These are phyloP conservation scores for Omphalea diandra DNA, from an alignment of 441 rosid genomes.

Conservation along the genomic window DNA sequence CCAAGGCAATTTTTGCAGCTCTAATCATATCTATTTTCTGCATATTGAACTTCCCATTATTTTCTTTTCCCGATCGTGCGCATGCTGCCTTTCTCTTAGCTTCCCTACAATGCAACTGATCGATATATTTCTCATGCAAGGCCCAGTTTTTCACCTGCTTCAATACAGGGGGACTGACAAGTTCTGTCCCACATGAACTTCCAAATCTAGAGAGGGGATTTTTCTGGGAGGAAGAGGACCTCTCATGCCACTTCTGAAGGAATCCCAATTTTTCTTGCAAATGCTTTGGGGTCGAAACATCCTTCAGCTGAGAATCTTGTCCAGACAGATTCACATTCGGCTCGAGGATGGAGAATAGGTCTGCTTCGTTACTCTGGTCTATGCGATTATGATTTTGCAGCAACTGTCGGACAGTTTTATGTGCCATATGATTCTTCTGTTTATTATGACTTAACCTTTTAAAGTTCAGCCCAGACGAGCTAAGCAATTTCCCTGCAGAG, in stretches of 20 bases:
- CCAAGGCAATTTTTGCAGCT: constrained; percentile 58
- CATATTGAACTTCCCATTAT: constrained; percentile 20
- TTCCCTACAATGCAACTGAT: constrained; percentile 76
- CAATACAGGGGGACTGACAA: constrained; percentile 70
- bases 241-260: constrained; percentile 40
- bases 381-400: constrained; percentile 48
- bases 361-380: constrained; percentile 50
- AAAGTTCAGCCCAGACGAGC: constrained; percentile 26
- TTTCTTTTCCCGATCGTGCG: constrained; percentile 42
- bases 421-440: constrained; percentile 39
- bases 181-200: constrained; percentile 21
- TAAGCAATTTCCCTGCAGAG: constrained; percentile 58
- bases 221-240: constrained; percentile 39
- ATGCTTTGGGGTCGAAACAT: constrained; percentile 48
- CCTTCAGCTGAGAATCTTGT: constrained; percentile 23
- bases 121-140: constrained; percentile 86
- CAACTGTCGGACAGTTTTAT: constrained; percentile 54
- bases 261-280: constrained; percentile 36
- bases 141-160: constrained; percentile 71
- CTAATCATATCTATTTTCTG: constrained; percentile 36
- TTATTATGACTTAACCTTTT: constrained; percentile 36
- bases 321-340: constrained; percentile 36
- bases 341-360: constrained; percentile 76
- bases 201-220: constrained; percentile 40
- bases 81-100: constrained; percentile 64